Conservation (phyloP, 139 green algal genomes). For the Coelastrella sp. region DNA sequence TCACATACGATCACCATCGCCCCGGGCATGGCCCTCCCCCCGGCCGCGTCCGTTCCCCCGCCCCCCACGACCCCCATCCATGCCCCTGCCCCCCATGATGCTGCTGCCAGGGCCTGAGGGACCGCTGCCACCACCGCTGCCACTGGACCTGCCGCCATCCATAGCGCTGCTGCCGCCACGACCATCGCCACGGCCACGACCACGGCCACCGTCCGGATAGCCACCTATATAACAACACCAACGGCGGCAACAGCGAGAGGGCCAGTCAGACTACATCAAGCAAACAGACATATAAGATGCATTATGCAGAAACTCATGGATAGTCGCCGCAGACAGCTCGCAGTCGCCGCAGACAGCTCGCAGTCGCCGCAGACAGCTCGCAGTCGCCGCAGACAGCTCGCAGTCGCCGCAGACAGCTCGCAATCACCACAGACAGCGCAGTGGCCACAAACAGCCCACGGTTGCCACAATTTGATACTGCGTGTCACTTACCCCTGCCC, state of each 20-base stretch:
- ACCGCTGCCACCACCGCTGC: background rate
- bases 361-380: background rate
- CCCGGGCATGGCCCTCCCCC: background rate
- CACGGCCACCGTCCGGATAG: background rate
- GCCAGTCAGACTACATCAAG: background rate
- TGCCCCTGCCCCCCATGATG: background rate
- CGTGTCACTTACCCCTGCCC: conserved; percentile 10
- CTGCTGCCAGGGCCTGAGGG: background rate
- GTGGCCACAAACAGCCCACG: background rate
- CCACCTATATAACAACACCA: background rate
- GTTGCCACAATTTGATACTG: background rate
- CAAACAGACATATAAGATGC: background rate
- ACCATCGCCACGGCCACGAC: background rate
- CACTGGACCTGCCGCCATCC: background rate
- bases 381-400: background rate
- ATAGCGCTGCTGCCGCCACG: background rate
- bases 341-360: background rate
- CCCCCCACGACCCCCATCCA: background rate
- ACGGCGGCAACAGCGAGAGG: background rate
- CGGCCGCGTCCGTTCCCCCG: background rate
- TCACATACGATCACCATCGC: background rate
- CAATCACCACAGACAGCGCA: background rate
- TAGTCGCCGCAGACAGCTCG: background rate
- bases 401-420: background rate
- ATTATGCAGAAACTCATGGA: background rate